Evolutionary conservation across 192 early-diverging fungal species (phyloP).

Genomic region (Paraglomus brasilianum): DNA sequence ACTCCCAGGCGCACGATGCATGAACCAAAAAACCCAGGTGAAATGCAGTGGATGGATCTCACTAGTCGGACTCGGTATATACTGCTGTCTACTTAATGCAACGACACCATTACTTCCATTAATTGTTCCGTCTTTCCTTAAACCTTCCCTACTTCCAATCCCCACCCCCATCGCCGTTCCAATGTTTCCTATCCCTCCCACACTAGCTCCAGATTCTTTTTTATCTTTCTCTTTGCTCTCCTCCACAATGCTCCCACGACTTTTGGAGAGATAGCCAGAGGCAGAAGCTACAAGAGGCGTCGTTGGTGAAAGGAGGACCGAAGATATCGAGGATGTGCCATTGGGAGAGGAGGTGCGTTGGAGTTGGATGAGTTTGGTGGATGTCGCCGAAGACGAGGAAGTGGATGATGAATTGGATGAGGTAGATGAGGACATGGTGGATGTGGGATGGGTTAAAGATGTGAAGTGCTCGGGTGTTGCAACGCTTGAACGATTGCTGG

Average conservation of each 20-base stretch:
- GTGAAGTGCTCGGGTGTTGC: background rate
- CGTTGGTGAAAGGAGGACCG: conserved; percentile 29
- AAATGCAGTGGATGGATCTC: conserved; percentile 69
- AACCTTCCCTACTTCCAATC: conserved; percentile 12
- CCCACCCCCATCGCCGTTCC: too few species aligned
- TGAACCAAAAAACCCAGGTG: conserved; percentile 92
- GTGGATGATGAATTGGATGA: conserved; percentile 19
- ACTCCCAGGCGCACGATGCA: conserved; percentile 84
- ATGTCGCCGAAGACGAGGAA: conserved; percentile 17
- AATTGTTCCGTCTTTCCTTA: conserved; percentile 25
- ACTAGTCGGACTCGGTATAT: conserved; percentile 31
- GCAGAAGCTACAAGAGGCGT: conserved; percentile 14
- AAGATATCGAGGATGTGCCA: conserved; percentile 17
- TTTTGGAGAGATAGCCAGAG: conserved; percentile 20
- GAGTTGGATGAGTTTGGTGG: conserved; percentile 33
- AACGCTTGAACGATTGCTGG: conserved; percentile 29
- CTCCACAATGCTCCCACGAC: conserved; percentile 13
- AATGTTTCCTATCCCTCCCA: too few species aligned
- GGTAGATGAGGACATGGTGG: conserved; percentile 14
- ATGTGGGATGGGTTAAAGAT: conserved; percentile 8
- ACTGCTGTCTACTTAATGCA: conserved; percentile 27
- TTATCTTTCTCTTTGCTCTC: too few species aligned
- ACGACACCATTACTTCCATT: conserved; percentile 30
- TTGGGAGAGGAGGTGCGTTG: conserved; percentile 30
- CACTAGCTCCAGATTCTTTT: too few species aligned